These are phyloP conservation scores for Aspergillus ostianus DNA, from an alignment of 495 filamentous ascomycete genomes.

Conservation along the genomic window DNA sequence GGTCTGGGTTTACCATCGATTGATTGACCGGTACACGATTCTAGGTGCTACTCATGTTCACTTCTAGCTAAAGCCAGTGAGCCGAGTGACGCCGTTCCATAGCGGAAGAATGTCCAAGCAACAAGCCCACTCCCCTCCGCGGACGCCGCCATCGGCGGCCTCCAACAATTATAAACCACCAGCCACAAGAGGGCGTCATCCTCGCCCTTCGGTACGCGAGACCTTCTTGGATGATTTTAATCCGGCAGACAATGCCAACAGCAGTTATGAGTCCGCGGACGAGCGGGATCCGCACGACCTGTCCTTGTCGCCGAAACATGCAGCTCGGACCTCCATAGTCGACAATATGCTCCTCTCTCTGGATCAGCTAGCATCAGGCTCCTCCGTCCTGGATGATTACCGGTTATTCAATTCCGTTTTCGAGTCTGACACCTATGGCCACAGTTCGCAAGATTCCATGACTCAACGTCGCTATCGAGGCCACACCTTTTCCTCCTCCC, in stretches of 20 bases:
- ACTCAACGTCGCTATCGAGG: constrained; percentile 51
- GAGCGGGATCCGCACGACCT: constrained; percentile 84
- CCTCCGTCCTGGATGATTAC: constrained; percentile 41
- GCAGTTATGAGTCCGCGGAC: constrained; percentile 42
- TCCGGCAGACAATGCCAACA: constrained; percentile 39
- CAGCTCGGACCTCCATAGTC: constrained; percentile 81
- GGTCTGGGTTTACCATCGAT: neutral
- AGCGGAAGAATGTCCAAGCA: constrained; percentile 37
- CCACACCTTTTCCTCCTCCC: constrained; percentile 63
- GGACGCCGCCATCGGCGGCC: constrained; percentile 43
- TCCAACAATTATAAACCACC: constrained; percentile 29
- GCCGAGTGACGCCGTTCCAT: constrained; percentile 16
- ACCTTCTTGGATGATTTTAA: constrained; percentile 52
- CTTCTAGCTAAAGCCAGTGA: constrained; percentile 9
- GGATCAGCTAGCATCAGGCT: constrained; percentile 66
- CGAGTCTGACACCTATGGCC: constrained; percentile 29
- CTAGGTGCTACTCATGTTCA: neutral
- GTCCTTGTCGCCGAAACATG: constrained; percentile 70
- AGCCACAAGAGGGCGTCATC: constrained; percentile 28
- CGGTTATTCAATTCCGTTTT: constrained; percentile 42
- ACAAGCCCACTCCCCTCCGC: constrained; percentile 39
- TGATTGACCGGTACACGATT: neutral
- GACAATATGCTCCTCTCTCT: constrained; percentile 91
- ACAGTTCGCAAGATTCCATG: constrained; percentile 26
- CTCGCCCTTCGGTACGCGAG: constrained; percentile 44